Base-by-base conservation (phyloP, 495 filamentous ascomycete species). In the Lasiosphaeris hirsuta region DNA sequence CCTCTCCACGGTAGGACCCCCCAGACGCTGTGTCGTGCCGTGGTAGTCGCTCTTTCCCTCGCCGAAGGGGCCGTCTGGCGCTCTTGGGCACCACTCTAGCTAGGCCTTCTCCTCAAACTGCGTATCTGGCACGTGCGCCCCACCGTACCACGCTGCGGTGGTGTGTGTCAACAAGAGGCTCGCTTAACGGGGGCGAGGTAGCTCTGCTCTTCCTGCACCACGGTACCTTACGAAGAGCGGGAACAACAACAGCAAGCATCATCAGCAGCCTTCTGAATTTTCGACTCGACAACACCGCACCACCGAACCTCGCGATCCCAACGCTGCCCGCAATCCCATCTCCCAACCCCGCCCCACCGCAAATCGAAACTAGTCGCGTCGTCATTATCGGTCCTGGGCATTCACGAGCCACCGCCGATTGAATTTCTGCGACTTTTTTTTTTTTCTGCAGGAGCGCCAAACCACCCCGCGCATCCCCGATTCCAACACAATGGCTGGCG, bases 401-500 rank as follows among this genome's bases (percentile, higher is more conserved):
- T 61, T 61, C 14, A 6, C 38, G 0, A 15, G 13, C 36, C 17
- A 7, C 37, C 10, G 15, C 30, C 41, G 15, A 46, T 18, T 47
- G n/a, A 54, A 23, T 54, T 59, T 57, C 53, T 48, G 18, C 52
- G 13, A 36, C 43, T 13, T 33, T 51, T 51, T 59, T 51, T 51
- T 59, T 44, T 52, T 37, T 42, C 43, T 35, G 19, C 18, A 14
- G 40, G 38, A 11, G 14, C 52, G 56, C 42, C 37, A 63, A 55
- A 38, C 51, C 65, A 64, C 54, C 63, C 62, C 65, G 69, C 62
- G 61, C 67, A 60, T 62, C 48, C 52, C 63, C 61, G 58, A 47
- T 56, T 52, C 62, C 56, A 66, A 49, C 48, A 19, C 60, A 69
- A 80, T 80, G 77, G 75, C 90, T 72, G 90, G 90, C 61, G 90